Evolutionary conservation across 2,329 filamentous ascomycete species (phyloP).

Genomic region (Venturia asperata): DNA sequence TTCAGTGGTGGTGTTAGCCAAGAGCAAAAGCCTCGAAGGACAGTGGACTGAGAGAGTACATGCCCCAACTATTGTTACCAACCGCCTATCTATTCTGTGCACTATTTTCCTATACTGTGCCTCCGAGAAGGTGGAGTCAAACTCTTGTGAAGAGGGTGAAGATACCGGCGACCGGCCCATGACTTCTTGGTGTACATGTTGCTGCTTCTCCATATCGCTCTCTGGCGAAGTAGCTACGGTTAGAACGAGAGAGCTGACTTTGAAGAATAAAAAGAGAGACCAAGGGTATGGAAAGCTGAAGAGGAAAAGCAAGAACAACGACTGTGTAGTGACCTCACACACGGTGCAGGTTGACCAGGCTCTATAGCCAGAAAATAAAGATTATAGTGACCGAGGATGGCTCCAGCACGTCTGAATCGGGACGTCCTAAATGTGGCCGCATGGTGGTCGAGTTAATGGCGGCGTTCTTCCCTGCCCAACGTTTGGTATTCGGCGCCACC

Average conservation of each 20-base stretch:
- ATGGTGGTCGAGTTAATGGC: neutral
- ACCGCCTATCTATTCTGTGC: constrained; percentile 54
- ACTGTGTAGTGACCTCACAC: neutral
- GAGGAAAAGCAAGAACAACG: neutral
- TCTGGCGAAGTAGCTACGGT: neutral
- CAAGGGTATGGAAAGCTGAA: neutral
- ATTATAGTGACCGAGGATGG: neutral
- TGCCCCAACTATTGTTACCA: constrained; percentile 41
- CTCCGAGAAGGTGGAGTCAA: constrained; percentile 43
- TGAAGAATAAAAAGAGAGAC: neutral
- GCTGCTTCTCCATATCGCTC: neutral
- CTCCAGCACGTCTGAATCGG: neutral
- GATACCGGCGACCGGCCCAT: neutral
- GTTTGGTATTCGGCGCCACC: neutral
- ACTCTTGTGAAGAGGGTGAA: constrained; percentile 20
- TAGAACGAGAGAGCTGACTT: neutral
- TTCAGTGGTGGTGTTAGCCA: constrained; percentile 49
- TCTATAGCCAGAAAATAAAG: neutral
- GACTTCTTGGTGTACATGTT: neutral
- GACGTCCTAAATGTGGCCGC: neutral
- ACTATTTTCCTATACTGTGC: constrained; percentile 62
- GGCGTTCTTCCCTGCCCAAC: neutral
- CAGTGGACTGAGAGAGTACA: constrained; percentile 25
- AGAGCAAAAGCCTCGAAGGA: neutral
- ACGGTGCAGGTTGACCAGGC: neutral